Base-by-base conservation (phyloP, 2,329 filamentous ascomycete genomes). In the Elsinoe arachidis region DNA sequence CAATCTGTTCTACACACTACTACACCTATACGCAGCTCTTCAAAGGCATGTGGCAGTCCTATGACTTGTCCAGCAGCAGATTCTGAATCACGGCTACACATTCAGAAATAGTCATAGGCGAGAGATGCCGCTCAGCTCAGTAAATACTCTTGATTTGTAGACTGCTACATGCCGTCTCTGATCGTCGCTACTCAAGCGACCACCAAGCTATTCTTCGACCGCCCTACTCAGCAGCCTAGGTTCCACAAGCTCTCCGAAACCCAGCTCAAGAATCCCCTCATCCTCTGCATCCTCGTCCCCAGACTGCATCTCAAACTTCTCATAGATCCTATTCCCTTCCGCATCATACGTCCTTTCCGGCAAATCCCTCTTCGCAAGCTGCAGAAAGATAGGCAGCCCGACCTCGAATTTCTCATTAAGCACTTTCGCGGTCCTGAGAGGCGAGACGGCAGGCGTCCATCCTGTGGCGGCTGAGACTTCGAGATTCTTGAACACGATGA, bases 251-350 rank as follows among this genome's bases (percentile, higher is more conserved):
- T 88, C 84, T 2, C 68, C 67, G 70, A 87, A 85, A 0, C 69
- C 64, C 30, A 90, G 59, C 5, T 76, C 76, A n/a, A 84, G 78
- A 51, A 79, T 74, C 1, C 86, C 86, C 60, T 85, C 78, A 57
- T 86, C 80, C 53, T 76, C 73, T 6, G 63, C 66, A 7, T 64
- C 63, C 2, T 70, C 72, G 1, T 72, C 73, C 0, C 80, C 80
- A 11, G 81, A 82, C 10, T 81, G 80, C 63, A 84, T 83, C 64
- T 95, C 89, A 62, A 95, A 93, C 58, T 84, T 87, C 61, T 80
- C 83, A 64, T 92, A 95, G 9, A 89, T 71, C 9, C 89, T 80
- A 60, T 86, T 77, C 0, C 89, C 90, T 0, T 86, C 85, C 38
- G 83, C 78, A 63, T 92, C 84, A 64, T 80, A 85, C 61, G 83